Evolutionary conservation across 1,139 yeast species (phyloP), one percentile per base, ranked within the genome.

Genomic region (Hemisphaericaspora subhashii): DNA sequence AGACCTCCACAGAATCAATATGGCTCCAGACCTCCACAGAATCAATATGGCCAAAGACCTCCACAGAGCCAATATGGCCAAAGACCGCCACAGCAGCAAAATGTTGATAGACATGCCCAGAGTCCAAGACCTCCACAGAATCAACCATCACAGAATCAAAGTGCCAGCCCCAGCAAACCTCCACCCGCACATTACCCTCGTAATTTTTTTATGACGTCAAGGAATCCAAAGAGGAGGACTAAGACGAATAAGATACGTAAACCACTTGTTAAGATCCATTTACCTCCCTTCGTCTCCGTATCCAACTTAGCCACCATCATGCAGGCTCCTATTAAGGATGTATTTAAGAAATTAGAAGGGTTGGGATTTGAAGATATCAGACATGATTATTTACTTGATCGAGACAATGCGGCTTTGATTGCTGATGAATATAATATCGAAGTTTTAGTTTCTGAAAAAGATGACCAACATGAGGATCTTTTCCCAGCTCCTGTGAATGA

Each of bases 401-500:
- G 76, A 44, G 98, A 90, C 53, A 87, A 87, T 31, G 95, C 96
- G 0, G 75, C 83, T 12, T 65, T 92, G 46, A 81, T 92, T 48
- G 94, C 96, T 0, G 95, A 87, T 56, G 98, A 92, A 54, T 86
- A 80, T 52, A 94, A 92, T 11, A 86, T 79, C 53, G 86, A 82
- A 29, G 78, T 82, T 11, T 72, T 71, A 14, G 70, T 78, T 54
- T 78, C 76, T 42, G 83, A 82, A 34, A 77, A 79, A 18, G 26
- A 26, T n/a, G n/a, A n/a, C n/a, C n/a, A 16, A 72, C 77, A 8
- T 82, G 72, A 75, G n/a, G 92, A 85, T 52, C 57, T 85, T 33
- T 82, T 79, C 50, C 79, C 82, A 36, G 66, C 56, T 30, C 52
- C 68, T 1, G 49, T 55, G 2, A 56, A 55, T 2, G 74, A 77